Conservation (phyloP, 768 basidiomycete species). For the Gloeopeniophorella convolvens region DNA sequence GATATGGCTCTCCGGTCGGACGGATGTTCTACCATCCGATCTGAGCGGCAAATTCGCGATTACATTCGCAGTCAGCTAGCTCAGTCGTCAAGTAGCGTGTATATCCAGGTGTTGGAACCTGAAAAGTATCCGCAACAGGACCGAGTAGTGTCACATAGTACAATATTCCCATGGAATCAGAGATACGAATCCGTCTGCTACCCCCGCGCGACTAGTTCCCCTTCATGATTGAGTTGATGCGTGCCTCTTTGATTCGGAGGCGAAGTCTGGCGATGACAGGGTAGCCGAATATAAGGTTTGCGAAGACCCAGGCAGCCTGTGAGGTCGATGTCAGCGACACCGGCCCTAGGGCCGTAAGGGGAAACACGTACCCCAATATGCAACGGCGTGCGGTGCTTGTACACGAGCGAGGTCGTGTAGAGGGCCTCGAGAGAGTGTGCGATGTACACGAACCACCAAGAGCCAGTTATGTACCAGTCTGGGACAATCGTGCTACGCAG, state of each 20-base stretch:
- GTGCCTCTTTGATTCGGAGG: constrained; percentile 53
- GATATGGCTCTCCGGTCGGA: neutral
- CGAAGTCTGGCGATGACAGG: constrained; percentile 50
- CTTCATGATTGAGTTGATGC: constrained; percentile 81
- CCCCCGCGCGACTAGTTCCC: too few species aligned
- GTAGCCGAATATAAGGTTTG: constrained; percentile 47
- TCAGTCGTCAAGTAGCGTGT: too few species aligned
- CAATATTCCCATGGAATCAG: too few species aligned
- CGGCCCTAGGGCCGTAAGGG: neutral
- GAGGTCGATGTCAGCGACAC: neutral
- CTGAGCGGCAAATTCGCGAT: too few species aligned
- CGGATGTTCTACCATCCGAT: neutral
- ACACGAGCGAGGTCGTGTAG: constrained; percentile 43
- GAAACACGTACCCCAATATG: constrained; percentile 33
- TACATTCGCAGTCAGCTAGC: too few species aligned
- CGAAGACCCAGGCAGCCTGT: constrained; percentile 47
- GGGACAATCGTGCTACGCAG: constrained; percentile 30
- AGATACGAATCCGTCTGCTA: too few species aligned
- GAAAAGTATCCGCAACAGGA: too few species aligned
- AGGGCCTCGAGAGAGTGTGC: constrained; percentile 42
- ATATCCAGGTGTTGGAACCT: too few species aligned
- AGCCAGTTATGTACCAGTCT: constrained; percentile 23
- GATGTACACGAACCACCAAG: constrained; percentile 30
- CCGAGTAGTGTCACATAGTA: too few species aligned
- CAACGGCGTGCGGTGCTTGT: constrained; percentile 45